Conservation (phyloP, 306 rosid genomes). For the Quercus robur region DNA sequence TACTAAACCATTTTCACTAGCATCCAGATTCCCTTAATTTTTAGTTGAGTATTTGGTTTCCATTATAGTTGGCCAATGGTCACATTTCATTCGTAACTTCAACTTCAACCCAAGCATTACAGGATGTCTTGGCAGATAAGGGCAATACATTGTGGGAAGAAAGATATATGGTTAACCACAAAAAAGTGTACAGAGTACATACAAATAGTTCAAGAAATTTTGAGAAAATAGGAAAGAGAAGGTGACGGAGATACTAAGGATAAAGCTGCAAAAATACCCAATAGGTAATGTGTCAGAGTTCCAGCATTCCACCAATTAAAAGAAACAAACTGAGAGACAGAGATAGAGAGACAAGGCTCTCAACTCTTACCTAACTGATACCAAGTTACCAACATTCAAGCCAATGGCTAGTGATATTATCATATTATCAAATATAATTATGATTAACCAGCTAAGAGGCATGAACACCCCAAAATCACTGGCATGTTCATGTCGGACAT, state of each 20-base stretch:
- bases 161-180: not conserved
- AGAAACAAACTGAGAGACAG: not conserved
- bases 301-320: not conserved
- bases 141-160: not conserved
- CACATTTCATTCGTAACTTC: not conserved
- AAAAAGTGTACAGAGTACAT: too few species aligned
- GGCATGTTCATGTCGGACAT: too few species aligned
- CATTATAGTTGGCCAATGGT: not conserved
- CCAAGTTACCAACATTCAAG: too few species aligned
- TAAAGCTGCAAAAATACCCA: not conserved
- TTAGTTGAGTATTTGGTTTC: not conserved
- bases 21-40: not conserved
- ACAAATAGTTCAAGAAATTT: not conserved
- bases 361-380: too few species aligned
- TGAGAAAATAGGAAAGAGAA: not conserved
- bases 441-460: too few species aligned
- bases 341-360: not conserved
- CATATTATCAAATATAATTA: too few species aligned
- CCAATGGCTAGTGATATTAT: too few species aligned
- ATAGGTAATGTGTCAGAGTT: not conserved
- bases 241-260: not conserved
- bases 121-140: not conserved
- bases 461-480: too few species aligned
- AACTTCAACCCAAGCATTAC: not conserved
- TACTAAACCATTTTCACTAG: not conserved